Base-by-base conservation (phyloP, 202 grass and related monocot species). In the Zoysia matrella region DNA sequence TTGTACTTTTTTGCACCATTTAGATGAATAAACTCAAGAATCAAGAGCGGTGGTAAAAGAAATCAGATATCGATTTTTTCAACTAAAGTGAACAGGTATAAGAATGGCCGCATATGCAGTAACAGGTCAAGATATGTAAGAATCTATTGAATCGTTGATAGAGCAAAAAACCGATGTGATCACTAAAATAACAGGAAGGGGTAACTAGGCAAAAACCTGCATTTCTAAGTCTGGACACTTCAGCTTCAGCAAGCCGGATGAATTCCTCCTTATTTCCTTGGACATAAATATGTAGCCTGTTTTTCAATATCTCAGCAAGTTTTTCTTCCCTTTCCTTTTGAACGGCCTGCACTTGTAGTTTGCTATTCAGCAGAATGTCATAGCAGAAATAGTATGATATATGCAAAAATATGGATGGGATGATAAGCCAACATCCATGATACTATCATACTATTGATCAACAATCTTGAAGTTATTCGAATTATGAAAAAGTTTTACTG, bases 231-330 rank as follows among this genome's bases (percentile, higher is more conserved):
- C 42, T 95, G 81, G 80, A 78, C 66, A 93, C 92, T 77, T 98
- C 96, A 46, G 80, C 96, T 84, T 93, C 78, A 83, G 96, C 96
- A 76, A 81, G 44, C 15, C 42, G 80, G 48, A 91, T 60, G 2
- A 95, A 98, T 47, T 92, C 90, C 22, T 83, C 89, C 82, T 88
- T 95, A 72, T 95, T 84, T 76, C 91, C 92, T 93, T 98, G 87
- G 79, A 98, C 91, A 73, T 95, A 98, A 12, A 66, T 61, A 78
- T 95, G 77, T 39, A 98, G 77, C 8, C 89, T 64, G 57, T 92
- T 74, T 95, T 92, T 95, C 72, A 98, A 81, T 42, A 71, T 83
- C 61, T 36, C 30, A 36, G 30, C 30, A 36, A 36, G 30, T 36
- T 36, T 36, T 36, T 36, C 30, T 36, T 36, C 30, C 30, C 30